These are phyloP conservation scores for Alternaria sp. DNA, from an alignment of 2,329 filamentous ascomycete genomes.

Conservation along the genomic window DNA sequence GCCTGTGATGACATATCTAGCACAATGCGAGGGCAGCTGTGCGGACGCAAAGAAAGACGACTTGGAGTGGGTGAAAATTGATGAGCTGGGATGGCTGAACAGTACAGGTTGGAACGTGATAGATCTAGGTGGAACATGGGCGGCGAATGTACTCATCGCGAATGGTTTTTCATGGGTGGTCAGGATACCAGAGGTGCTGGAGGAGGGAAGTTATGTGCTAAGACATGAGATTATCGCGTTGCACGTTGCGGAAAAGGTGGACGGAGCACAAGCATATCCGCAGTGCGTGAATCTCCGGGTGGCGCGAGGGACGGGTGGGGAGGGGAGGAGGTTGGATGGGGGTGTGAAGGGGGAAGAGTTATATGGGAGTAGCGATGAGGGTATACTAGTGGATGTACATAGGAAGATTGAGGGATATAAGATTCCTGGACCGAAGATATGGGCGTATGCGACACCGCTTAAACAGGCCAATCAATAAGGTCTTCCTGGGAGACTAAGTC, in stretches of 20 bases:
- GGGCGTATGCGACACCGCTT: slow-evolving; percentile 21
- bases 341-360: slow-evolving; percentile 61
- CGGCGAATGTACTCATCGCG: slow-evolving; percentile 40
- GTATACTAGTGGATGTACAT: slow-evolving; percentile 54
- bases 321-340: slow-evolving; percentile 39
- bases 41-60: slow-evolving; percentile 29
- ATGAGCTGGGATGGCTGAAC: slow-evolving; percentile 37
- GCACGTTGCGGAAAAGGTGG: slow-evolving; percentile 52
- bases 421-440: slow-evolving; percentile 51
- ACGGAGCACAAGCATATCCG: slow-evolving; percentile 61
- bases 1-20: slow-evolving; percentile 45
- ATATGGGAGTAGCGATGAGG: slow-evolving; percentile 49
- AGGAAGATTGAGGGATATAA: slow-evolving; percentile 42
- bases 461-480: slow-evolving; percentile 14
- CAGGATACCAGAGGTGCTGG: slow-evolving; percentile 54
- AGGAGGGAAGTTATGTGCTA: slow-evolving; percentile 60
- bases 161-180: slow-evolving; percentile 58
- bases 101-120: slow-evolving; percentile 26
- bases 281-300: slow-evolving; percentile 61
- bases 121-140: slow-evolving; percentile 40
- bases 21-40: slow-evolving; percentile 33
- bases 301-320: slow-evolving; percentile 49
- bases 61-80: slow-evolving; percentile 46
- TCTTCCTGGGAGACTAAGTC: neutral
- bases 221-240: slow-evolving; percentile 62